Evolutionary conservation across 352 stramenopile species (phyloP).

Genomic region (Phytophthora fragariaefolia): DNA sequence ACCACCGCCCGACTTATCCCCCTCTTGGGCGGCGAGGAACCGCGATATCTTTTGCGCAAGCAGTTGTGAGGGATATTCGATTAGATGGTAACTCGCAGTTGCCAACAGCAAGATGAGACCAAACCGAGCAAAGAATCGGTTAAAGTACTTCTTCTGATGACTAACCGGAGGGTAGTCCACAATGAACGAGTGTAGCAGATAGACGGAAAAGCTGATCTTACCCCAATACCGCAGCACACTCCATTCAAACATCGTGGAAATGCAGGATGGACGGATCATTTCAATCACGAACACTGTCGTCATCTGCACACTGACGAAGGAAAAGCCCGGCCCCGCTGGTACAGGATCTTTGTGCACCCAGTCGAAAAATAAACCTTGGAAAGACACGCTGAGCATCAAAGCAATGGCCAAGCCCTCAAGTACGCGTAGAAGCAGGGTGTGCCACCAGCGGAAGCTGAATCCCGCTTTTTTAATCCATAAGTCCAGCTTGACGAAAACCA

Average conservation of each 20-base stretch:
- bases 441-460: constrained; percentile 28
- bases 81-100: constrained; percentile 35
- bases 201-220: constrained; percentile 35
- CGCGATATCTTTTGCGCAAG: constrained; percentile 20
- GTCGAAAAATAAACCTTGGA: constrained; percentile 35
- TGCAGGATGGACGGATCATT: constrained; percentile 31
- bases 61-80: constrained; percentile 36
- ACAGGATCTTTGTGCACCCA: constrained; percentile 31
- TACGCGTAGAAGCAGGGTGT: constrained; percentile 36
- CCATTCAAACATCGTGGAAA: constrained; percentile 37
- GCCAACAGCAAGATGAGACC: constrained; percentile 35
- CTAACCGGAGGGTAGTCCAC: constrained; percentile 28
- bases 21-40: constrained; percentile 12
- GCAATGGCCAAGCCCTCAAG: constrained; percentile 33
- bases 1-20: background rate
- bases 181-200: constrained; percentile 33
- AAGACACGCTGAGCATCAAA: constrained; percentile 32
- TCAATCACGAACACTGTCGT: constrained; percentile 29
- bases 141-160: constrained; percentile 38
- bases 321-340: constrained; percentile 13
- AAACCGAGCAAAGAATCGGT: constrained; percentile 41
- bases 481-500: constrained; percentile 38
- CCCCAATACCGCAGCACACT: constrained; percentile 36
- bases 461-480: constrained; percentile 28
- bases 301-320: constrained; percentile 26